Evolutionary conservation across 2,329 filamentous ascomycete genomes (phyloP).

Genomic region (Botryotinia narcissicola): DNA sequence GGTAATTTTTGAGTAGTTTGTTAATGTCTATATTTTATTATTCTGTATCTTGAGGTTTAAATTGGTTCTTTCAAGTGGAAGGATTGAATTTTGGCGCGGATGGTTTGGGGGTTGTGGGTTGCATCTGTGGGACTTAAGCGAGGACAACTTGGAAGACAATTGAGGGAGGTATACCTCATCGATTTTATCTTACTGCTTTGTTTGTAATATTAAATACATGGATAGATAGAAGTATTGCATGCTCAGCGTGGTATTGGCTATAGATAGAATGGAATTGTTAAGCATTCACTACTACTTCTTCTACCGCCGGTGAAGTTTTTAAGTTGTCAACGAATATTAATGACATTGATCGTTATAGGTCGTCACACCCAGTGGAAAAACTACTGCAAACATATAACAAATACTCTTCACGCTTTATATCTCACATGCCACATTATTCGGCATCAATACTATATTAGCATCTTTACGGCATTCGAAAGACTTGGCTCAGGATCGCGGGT

Average conservation of each 20-base stretch:
- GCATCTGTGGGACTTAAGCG: no score
- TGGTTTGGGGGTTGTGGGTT: no score
- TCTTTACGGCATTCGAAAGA: background rate
- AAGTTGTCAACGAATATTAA: background rate
- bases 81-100: no score
- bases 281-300: background rate
- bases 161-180: no score
- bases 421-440: background rate
- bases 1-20: no score
- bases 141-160: no score
- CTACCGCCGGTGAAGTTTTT: background rate
- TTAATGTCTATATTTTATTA: fast-evolving
- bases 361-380: background rate
- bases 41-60: no score
- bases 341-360: background rate
- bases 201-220: background rate
- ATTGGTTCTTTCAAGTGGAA: no score
- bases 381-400: background rate
- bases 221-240: background rate
- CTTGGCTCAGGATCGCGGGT: background rate
- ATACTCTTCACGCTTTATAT: background rate
- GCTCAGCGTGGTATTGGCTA: background rate
- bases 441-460: background rate
- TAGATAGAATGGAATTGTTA: background rate
- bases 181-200: background rate